A percentile compares a stretch with the other conserved stretches of the same genome.
Conservation (phyloP, 345 rosid species). For the Reutealis trisperma region DNA sequence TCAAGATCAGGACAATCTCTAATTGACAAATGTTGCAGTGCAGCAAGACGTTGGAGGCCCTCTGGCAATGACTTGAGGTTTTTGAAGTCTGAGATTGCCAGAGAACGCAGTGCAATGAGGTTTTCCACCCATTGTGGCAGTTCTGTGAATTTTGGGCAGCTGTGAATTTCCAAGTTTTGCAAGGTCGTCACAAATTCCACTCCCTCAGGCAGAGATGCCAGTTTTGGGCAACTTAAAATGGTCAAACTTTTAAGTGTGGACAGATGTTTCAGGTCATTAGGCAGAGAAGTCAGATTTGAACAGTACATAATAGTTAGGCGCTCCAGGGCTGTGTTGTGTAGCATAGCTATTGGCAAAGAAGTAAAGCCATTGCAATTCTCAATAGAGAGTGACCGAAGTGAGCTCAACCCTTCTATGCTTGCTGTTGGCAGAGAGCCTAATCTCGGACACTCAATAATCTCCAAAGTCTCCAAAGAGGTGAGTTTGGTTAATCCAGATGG, state of each 20-base stretch:
- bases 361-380: constrained; percentile 21
- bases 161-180: constrained; percentile 16
- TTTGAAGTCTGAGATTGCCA: constrained; percentile 22
- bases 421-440: constrained; percentile 10
- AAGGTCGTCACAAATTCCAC: neutral
- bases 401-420: constrained; percentile 9
- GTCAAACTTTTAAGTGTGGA: constrained; percentile 15
- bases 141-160: constrained; percentile 9
- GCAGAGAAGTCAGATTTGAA: constrained; percentile 20
- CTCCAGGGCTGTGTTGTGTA: constrained; percentile 17
- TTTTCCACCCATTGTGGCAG: constrained; percentile 14
- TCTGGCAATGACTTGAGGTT: constrained; percentile 24
- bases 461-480: constrained; percentile 22
- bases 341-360: constrained; percentile 19
- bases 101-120: constrained; percentile 15
- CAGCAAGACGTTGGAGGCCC: constrained; percentile 6
- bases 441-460: constrained; percentile 23
- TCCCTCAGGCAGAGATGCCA: neutral
- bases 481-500: constrained; percentile 20
- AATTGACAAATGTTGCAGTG: constrained; percentile 20
- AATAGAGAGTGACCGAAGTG: constrained; percentile 20
- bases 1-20: constrained; percentile 22
- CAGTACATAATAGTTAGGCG: constrained; percentile 30
- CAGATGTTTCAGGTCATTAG: constrained; percentile 7
- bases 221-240: constrained; percentile 12